Evolutionary conservation across 2,329 filamentous ascomycete species (phyloP), one percentile per base, ranked within the genome.

Genomic region (Dactylellina cionopaga): DNA sequence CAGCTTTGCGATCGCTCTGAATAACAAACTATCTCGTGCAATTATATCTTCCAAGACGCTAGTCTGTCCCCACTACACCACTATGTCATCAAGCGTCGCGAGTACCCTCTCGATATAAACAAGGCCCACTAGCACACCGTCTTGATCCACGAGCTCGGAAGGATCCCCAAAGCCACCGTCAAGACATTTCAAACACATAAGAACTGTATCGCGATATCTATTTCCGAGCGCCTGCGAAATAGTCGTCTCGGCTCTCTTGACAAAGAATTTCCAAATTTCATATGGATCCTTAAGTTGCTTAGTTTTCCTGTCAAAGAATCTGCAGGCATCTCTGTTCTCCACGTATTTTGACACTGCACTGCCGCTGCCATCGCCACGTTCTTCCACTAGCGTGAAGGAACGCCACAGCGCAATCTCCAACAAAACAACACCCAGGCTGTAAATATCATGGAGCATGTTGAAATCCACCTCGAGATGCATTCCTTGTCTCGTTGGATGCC

Each of bases 391-490:
- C n/a, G n/a, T n/a, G 29, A 52, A 52, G 27, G 25, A 33, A n/a
- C 17, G n/a, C 83, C 83, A 85, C 0, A 86, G 66, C 0, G 83
- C 84, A 27, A 86, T 81, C 75, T 87, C 85, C 0, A 87, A 77
- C 0, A 87, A 78, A 51, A 82, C 84, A 0, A 86, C 83, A 0
- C 85, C 85, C 0, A 87, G 80, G 60, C 84, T 85, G 76, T 86
- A 87, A 11, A 87, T 83, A 66, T 87, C 84, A 75, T 87, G 84
- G 54, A 84, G 81, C 82, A 86, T 85, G 1, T 70, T 77, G 70
- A 84, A 86, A 0, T 74, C 56, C 0, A 82, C 79, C 19, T 80
- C 76, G 0, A 80, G 78, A 1, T 74, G 70, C 0, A 79, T n/a
- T 0, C 84, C 83, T 74, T 85, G 83, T 0, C 84, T 80, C 0